Base-by-base conservation (phyloP, 495 filamentous ascomycete species). In the Astrothelium subdiscretum region DNA sequence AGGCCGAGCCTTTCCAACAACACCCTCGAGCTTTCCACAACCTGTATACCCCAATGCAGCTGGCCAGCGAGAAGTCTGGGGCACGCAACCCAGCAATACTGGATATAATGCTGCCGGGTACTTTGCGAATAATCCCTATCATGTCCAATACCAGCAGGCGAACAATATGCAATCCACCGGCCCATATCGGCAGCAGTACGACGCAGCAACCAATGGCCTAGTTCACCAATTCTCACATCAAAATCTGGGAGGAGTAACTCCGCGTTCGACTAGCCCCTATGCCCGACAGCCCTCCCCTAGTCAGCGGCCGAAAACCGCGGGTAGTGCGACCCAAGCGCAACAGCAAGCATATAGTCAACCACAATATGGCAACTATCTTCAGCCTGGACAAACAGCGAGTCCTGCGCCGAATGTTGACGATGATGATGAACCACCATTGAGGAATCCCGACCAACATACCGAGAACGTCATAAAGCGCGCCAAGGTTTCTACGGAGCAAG, bases 171-270 rank as follows among this genome's bases (percentile, higher is more conserved):
- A 78, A 68, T 78, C 79, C 26, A 78, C 80, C 31, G 76, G 78
- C 59, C 69, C 20, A 57, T 72, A 38, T 11, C 65, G n/a, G 35
- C 31, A 12, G 38, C 57, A n/a, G 44, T 59, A 18, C 40, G 60
- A 15, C 63, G 59, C 42, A 58, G 67, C 60, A 24, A 85, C 85
- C 32, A 87, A 91, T 65, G 92, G 91, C 26, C 80, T 99, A 57
- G 90, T 90, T 66, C 90, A 95, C 70, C 94, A 99, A 72, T 92
- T 99, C 72, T 94, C 92, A 38, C 91, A 97, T 74, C 94, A 99
- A 79, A 95, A 97, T 72, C 83, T 97, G 3, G 74, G 73, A 10
- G 70, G 66, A 8, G 89, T 87, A 58, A 82, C 80, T 54, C 79
- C 77, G 59, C 82, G 89, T 29, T 74, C 79, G 66, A 76, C 75